Base-by-base conservation (phyloP, 2,329 filamentous ascomycete genomes). In the Blastomyces emzantsi region DNA sequence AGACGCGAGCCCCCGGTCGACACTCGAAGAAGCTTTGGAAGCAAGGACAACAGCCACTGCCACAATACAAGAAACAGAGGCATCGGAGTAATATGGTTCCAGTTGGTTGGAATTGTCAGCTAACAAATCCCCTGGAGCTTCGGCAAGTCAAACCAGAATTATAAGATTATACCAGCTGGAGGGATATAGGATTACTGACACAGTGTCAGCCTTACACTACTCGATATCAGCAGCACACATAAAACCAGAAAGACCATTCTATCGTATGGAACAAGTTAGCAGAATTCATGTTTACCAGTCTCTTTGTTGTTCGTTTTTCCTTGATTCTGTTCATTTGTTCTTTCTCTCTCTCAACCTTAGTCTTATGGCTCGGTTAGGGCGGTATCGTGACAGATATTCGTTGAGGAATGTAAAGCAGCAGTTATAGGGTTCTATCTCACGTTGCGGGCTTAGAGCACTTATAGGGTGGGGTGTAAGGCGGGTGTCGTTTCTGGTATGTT, bases 21-120 rank as follows among this genome's bases (percentile, higher is more conserved):
- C 60, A 43, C 41, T 70, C 41, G 68, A 70, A 51, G 64, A 66
- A 47, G 64, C 68, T 39, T 64, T 70, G 57, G 67, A 69, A 30
- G 39, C 67, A 25, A 65, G 55, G 36, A 58, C 64, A 45, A 65
- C 64, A 55, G 60, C 67, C 28, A 55, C 49, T 25, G 36, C 67
- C 25, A n/a, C 49, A 54, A 41, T 13, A 45, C 41, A 30, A 13
- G 43, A 33, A 39, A 15, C 33, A 22, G 58, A 49, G 33, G 25
- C 5, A 6, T 33, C 58, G 8, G 58, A 19, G 45, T 60, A 47
- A 36, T 2, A 36, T 2, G 25, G 19, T 19, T 9, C 33, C 19
- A 36, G 17, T 22, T 47, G 39, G 25, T 28, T 28, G 56, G 7
- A 19, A 28, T 30, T 49, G 19, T 49, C 4, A 17, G 25, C 19